A percentile compares a stretch with the other conserved stretches of the same genome.
phyloP scores from a whole-genome alignment of 1,284 basidiomycete genomes.

The Cryptococcus sp. region DNA sequence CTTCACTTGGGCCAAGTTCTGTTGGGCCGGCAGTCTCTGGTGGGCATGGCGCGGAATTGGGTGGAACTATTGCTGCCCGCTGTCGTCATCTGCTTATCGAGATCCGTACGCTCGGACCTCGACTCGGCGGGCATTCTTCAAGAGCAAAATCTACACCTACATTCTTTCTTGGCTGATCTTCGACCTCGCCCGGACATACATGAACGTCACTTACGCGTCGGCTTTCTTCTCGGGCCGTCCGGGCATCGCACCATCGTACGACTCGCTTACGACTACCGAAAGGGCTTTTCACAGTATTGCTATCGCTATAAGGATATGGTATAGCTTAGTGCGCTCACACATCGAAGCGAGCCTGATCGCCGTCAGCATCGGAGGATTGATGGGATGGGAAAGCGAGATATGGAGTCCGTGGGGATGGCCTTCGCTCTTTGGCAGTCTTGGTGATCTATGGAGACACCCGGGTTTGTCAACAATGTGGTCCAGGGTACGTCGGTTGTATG shows the following conservation, averaged over 20 bases:
- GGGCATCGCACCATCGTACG: conserved; percentile 20
- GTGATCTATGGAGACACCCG: conserved; percentile 35
- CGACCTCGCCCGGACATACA: conserved; percentile 31
- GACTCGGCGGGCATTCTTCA: conserved; percentile 22
- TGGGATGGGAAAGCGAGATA: conserved; percentile 41
- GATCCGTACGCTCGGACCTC: conserved; percentile 34
- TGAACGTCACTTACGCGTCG: conserved; percentile 25
- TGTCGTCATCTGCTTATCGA: conserved; percentile 23
- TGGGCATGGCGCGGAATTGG: conserved; percentile 45
- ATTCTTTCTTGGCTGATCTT: conserved; percentile 16
- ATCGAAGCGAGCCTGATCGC: conserved; percentile 12
- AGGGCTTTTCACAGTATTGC: conserved; percentile 30
- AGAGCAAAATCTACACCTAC: conserved; percentile 15
- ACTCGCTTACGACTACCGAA: conserved; percentile 20
- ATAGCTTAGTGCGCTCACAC: conserved; percentile 25
- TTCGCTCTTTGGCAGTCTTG: conserved; percentile 38
- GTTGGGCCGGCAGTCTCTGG: conserved; percentile 37
- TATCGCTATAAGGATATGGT: conserved; percentile 30
- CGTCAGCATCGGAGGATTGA: conserved; percentile 33
- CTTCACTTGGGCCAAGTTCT: conserved; percentile 40
- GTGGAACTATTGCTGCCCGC: conserved; percentile 40
- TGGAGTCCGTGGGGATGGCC: conserved; percentile 49
- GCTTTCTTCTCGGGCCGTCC: conserved; percentile 28
- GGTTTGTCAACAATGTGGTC: conserved; percentile 46
- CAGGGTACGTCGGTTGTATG: conserved; percentile 29